phyloP scores from a whole-genome alignment of 148 eudicot species.

The Rheum nobile region DNA sequence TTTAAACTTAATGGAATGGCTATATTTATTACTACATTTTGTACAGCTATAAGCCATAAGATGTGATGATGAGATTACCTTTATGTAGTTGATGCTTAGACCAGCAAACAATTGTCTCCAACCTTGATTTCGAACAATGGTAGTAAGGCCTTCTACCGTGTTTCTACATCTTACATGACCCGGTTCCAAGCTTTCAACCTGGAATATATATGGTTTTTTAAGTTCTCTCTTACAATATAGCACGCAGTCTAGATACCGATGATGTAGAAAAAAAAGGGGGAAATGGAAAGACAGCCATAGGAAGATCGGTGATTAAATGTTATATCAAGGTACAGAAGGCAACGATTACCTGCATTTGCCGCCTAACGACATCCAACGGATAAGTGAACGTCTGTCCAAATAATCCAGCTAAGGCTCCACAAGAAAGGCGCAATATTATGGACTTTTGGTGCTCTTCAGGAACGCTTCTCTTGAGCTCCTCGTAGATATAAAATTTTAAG shows the following conservation, averaged over 20 bases:
- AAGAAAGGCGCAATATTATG: slow-evolving; percentile 69
- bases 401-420: slow-evolving; percentile 98
- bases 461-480: slow-evolving; percentile 84
- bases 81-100: slow-evolving; percentile 66
- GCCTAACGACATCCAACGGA: slow-evolving; percentile 93
- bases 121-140: slow-evolving; percentile 46
- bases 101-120: slow-evolving; percentile 81
- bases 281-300: background rate
- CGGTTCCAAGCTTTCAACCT: slow-evolving; percentile 56
- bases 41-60: background rate
- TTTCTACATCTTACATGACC: slow-evolving; percentile 34
- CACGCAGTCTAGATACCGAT: background rate
- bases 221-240: background rate
- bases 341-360: slow-evolving; percentile 87
- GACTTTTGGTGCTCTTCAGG: slow-evolving; percentile 92
- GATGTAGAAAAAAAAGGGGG: background rate
- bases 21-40: background rate
- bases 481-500: slow-evolving; percentile 86
- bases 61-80: slow-evolving; percentile 21
- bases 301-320: background rate
- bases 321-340: background rate
- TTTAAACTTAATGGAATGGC: background rate
- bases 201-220: slow-evolving; percentile 1
- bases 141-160: slow-evolving; percentile 48
- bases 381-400: slow-evolving; percentile 92